phyloP scores from a whole-genome alignment of 805 yeast genomes.

The Ogataea polymorpha region DNA sequence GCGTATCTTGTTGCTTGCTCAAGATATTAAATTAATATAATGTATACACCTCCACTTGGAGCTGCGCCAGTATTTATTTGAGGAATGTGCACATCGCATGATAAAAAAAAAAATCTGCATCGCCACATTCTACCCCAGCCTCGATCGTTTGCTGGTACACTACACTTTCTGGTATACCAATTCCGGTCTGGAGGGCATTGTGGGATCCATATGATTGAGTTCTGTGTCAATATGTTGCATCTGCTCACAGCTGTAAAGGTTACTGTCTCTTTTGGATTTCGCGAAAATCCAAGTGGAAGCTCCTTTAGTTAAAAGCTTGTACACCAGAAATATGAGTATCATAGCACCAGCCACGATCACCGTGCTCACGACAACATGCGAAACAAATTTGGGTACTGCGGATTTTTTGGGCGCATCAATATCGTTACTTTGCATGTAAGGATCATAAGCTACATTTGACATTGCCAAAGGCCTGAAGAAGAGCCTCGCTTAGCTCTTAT shows the following conservation, averaged over 20 bases:
- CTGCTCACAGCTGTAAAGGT: conserved; percentile 6
- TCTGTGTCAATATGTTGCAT: conserved; percentile 10
- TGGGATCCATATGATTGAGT: conserved; percentile 11
- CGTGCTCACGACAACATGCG: conserved; percentile 3
- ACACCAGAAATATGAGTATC: conserved; percentile 8
- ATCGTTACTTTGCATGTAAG: neutral
- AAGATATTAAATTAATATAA: conserved; percentile 1
- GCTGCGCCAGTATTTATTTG: conserved; percentile 12
- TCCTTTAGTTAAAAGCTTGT: conserved; percentile 6
- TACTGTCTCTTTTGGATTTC: conserved; percentile 1
- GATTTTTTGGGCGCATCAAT: neutral
- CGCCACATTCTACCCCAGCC: conserved; percentile 7
- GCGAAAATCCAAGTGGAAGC: conserved; percentile 1
- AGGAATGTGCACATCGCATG: conserved; percentile 6
- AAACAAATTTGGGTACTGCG: conserved; percentile 2
- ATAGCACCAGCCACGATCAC: conserved; percentile 9
- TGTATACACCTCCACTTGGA: conserved; percentile 3
- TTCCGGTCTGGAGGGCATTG: conserved; percentile 4
- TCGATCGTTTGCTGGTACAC: neutral
- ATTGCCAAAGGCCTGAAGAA: neutral
- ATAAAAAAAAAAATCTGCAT: conserved; percentile 9
- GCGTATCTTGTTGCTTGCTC: conserved; percentile 3
- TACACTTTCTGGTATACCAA: conserved; percentile 2
- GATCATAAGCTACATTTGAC: conserved; percentile 6
- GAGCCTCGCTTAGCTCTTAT: neutral